phyloP scores from a whole-genome alignment of 192 early-diverging fungal genomes.

The Allomyces javanicus region DNA sequence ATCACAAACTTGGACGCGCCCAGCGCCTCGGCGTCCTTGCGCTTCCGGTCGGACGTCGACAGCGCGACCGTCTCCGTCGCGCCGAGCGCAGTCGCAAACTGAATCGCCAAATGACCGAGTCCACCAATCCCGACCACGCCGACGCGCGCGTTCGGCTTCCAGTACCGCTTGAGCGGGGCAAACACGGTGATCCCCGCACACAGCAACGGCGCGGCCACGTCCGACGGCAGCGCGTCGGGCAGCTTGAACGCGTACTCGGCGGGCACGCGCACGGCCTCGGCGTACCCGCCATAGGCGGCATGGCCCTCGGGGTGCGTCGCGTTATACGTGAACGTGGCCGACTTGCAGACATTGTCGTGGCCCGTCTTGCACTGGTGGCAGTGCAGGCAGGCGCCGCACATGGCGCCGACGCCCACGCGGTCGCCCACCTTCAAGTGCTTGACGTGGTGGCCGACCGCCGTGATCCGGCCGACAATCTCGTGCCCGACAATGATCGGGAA shows the following conservation, averaged over 20 bases:
- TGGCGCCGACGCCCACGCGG: conserved; percentile 44
- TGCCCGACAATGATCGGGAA: conserved; percentile 40
- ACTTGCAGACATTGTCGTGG: conserved; percentile 18
- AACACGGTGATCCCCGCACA: conserved; percentile 69
- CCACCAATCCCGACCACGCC: conserved; percentile 65
- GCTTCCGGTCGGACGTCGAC: not conserved
- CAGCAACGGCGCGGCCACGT: conserved; percentile 49
- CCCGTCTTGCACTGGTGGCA: conserved; percentile 29
- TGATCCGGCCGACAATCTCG: conserved; percentile 44
- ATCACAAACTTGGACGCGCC: not conserved
- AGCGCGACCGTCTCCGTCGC: not conserved
- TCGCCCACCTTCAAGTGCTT: conserved; percentile 32
- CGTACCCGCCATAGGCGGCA: conserved; percentile 33
- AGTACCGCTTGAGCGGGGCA: conserved; percentile 37
- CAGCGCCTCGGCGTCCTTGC: not conserved
- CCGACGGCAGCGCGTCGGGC: conserved; percentile 22
- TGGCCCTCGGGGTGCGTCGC: conserved; percentile 26
- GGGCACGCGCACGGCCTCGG: conserved; percentile 35
- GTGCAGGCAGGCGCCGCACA: conserved; percentile 32
- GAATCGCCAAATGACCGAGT: conserved; percentile 41
- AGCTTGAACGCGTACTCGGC: conserved; percentile 45
- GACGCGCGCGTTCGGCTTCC: conserved; percentile 39
- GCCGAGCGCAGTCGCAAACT: not conserved
- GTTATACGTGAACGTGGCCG: conserved; percentile 29
- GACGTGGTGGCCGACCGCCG: conserved; percentile 34